Conservation (phyloP, 805 yeast species). For the Ogataea pini region DNA sequence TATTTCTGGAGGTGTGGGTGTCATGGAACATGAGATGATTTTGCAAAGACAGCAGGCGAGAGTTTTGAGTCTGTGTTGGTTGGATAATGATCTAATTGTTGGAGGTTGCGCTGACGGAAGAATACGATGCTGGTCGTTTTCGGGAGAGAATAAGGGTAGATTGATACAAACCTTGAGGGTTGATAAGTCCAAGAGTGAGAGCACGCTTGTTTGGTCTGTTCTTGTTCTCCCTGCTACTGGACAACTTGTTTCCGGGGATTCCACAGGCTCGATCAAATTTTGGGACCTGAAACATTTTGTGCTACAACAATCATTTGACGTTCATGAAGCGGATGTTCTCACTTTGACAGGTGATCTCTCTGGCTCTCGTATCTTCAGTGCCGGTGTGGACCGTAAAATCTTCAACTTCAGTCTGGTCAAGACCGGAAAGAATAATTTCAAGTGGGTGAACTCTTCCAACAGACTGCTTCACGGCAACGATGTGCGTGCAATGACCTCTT, state of each 20-base stretch:
- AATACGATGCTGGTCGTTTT: conserved; percentile 74
- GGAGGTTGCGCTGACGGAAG: conserved; percentile 98
- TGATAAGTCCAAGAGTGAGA: conserved; percentile 81
- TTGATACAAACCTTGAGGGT: conserved; percentile 86
- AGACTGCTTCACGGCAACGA: conserved; percentile 86
- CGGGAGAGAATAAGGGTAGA: conserved; percentile 53
- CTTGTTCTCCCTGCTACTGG: conserved; percentile 57
- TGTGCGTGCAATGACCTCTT: conserved; percentile 72
- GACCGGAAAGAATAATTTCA: conserved; percentile 36
- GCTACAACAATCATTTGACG: conserved; percentile 74
- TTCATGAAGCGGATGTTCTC: conserved; percentile 90
- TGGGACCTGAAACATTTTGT: conserved; percentile 87
- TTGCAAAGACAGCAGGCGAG: conserved; percentile 84
- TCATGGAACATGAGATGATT: conserved; percentile 70
- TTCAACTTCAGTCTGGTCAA: conserved; percentile 63
- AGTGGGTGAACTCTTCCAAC: conserved; percentile 78
- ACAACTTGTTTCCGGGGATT: conserved; percentile 93
- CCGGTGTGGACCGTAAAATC: conserved; percentile 93
- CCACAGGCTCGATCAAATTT: conserved; percentile 89
- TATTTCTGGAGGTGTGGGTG: conserved; percentile 84
- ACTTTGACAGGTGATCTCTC: conserved; percentile 61
- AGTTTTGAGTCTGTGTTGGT: conserved; percentile 79
- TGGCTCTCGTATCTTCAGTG: conserved; percentile 72
- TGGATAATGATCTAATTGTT: conserved; percentile 58
- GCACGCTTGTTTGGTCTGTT: conserved; percentile 91